Base-by-base conservation (phyloP, 371 early-diverging fungal genomes). In the Apophysomyces sp. region DNA sequence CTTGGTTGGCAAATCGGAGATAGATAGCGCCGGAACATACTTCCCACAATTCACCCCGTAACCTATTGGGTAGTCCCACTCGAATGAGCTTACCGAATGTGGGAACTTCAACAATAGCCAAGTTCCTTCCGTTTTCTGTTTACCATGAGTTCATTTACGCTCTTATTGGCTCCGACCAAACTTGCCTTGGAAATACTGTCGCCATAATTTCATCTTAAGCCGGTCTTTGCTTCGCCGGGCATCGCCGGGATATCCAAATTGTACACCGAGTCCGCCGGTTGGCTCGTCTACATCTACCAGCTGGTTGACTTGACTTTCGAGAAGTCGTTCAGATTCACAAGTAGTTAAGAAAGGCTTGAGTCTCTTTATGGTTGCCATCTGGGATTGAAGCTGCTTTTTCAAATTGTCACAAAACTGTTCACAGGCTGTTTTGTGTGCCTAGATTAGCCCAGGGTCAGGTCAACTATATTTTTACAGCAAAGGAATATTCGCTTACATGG, bases 31-130 rank as follows among this genome's bases (percentile, higher is more conserved):
- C 99, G 18, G 91, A 91, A 69, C 93, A 92, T 4, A 92, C 73
- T 74, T 98, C 98, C 99, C 99, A 98, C 9, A 97, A 83, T 74
- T 98, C 99, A 11, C 97, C 97, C 27, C 99, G 89, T 57, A 98
- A 72, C 26, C 82, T 72, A 69, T 95, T 94, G 1, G 98, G 96
- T 37, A 98, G 74, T 6, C 99, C 99, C 0, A 97, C 89, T 6
- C 97, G 88, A 18, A 97, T 89, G 37, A 98, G 82, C 58, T 93
- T 92, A n/a, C 89, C 82, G 74, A 96, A 96, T 24, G 90, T 92
- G 3, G 93, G 86, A 1, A 86, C 80, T 26, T 92, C 86, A 15
- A 94, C 72, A 44, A 93, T 75, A 0, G 98, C 94, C 66, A 98
- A 66, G 64, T 98, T 96, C 27, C 97, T 77, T 1, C 99, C 99